phyloP scores from a whole-genome alignment of 176 grass and related monocot genomes.

The Pharus latifolius region DNA sequence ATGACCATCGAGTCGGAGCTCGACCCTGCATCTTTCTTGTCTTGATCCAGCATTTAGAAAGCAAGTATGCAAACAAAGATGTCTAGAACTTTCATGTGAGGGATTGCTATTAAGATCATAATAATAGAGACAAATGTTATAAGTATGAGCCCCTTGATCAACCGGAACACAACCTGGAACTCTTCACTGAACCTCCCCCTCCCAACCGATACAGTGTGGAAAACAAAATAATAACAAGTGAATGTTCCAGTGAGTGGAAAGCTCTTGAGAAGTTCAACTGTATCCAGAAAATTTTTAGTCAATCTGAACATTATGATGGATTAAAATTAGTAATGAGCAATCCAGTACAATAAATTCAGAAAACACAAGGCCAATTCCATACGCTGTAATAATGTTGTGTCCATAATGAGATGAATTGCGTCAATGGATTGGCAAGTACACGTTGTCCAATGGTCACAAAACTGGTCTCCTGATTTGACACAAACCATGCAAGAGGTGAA shows the following conservation, averaged over 20 bases:
- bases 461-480: conserved; percentile 99
- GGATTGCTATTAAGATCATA: conserved; percentile 64
- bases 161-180: conserved; percentile 87
- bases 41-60: too few species aligned
- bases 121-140: conserved; percentile 55
- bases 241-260: background rate
- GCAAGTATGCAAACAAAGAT: conserved; percentile 97
- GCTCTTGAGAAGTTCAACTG: background rate
- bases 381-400: too few species aligned
- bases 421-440: conserved; percentile 94
- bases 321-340: too few species aligned
- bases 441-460: conserved; percentile 99
- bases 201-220: conserved; percentile 65
- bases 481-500: conserved; percentile 97
- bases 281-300: background rate
- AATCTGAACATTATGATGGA: too few species aligned
- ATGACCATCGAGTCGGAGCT: conserved; percentile 61
- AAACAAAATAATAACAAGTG: conserved; percentile 14
- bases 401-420: conserved; percentile 18
- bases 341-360: background rate
- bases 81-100: conserved; percentile 79
- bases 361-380: background rate
- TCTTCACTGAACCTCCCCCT: conserved; percentile 76
- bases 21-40: too few species aligned
- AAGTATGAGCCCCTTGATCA: conserved; percentile 96